Evolutionary conservation across 208 protist species (phyloP), one percentile per base, ranked within the genome.

Genomic region (Angomonas deanei): DNA sequence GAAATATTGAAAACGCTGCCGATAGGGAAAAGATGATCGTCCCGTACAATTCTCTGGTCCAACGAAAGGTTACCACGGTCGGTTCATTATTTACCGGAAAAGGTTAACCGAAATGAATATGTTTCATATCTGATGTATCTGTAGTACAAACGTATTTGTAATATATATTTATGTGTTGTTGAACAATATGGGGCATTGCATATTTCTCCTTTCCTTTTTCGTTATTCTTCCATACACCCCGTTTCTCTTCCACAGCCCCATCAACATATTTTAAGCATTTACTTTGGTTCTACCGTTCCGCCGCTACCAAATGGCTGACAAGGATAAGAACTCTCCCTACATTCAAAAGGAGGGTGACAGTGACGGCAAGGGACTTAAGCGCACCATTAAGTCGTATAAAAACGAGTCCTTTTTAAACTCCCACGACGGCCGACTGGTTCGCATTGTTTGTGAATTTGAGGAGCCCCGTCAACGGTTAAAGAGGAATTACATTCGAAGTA

Each of bases 361-460:
- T 2, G 33, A 13, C 6, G 74, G 71, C 26, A 79, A 77, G 17
- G 57, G 61, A 19, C 70, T 90, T 30, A 87, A 68, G n/a, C 80
- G 77, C 2, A 87, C 87, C 13, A 70, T 82, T 23, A 97, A 97
- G 75, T 93, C 93, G 26, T 97, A 97, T 85, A 80, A 83, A 32
- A 97, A 94, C 71, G 52, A 76, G 31, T 58, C 70, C 21, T 97
- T 96, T 46, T 74, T 97, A 15, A 70, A 46, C 42, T 83, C 79
- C 46, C 34, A 66, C 31, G 80, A 90, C 2, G 93, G 91, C 1
- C 83, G 93, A 1, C 73, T 88, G 21, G 74, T 97, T 47, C 93
- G 93, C 67, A 88, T 97, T 65, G 66, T 96, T 47, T 97, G 91
- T 72, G 93, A 97, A 78, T 97, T 96, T 62, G 79, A 96, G 69